These are phyloP conservation scores for Theileria orientalis DNA, from an alignment of 169 alveolate species.

Conservation along the genomic window DNA sequence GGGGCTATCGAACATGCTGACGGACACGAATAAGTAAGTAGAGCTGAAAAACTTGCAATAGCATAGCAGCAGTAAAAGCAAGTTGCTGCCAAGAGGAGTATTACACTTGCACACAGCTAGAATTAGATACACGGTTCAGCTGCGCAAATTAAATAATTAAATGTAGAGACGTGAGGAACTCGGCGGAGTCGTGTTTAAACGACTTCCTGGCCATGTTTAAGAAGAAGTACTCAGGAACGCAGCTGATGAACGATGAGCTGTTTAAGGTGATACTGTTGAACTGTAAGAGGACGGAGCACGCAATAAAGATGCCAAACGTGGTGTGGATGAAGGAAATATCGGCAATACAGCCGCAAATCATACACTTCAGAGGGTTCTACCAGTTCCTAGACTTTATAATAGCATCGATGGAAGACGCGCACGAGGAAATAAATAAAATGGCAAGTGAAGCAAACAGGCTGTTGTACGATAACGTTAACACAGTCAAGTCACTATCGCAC, in stretches of 20 bases:
- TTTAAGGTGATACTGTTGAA: conserved; percentile 52
- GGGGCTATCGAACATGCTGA: conserved; percentile 53
- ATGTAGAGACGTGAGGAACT: conserved; percentile 54
- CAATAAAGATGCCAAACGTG: conserved; percentile 32
- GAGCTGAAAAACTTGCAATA: no score
- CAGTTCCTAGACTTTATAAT: conserved; percentile 28
- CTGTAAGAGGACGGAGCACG: conserved; percentile 37
- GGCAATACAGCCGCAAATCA: conserved; percentile 52
- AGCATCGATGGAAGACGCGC: conserved; percentile 29
- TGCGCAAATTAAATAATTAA: not conserved
- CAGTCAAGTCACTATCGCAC: conserved; percentile 37
- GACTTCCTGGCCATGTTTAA: conserved; percentile 45
- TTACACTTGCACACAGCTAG: no score
- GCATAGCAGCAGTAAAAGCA: not conserved
- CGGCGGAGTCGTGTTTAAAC: conserved; percentile 61
- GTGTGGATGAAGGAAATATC: conserved; percentile 52
- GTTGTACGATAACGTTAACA: conserved; percentile 20
- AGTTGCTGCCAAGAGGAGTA: no score
- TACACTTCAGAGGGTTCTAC: conserved; percentile 54
- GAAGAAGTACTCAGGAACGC: conserved; percentile 24
- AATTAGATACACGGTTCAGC: no score
- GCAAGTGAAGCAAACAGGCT: conserved; percentile 60
- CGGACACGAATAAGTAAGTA: conserved; percentile 54
- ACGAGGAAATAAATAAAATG: conserved; percentile 39
- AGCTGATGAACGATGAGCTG: conserved; percentile 43